These are phyloP conservation scores for Albatrellus sp. DNA, from an alignment of 1,284 basidiomycete species.

Conservation along the genomic window DNA sequence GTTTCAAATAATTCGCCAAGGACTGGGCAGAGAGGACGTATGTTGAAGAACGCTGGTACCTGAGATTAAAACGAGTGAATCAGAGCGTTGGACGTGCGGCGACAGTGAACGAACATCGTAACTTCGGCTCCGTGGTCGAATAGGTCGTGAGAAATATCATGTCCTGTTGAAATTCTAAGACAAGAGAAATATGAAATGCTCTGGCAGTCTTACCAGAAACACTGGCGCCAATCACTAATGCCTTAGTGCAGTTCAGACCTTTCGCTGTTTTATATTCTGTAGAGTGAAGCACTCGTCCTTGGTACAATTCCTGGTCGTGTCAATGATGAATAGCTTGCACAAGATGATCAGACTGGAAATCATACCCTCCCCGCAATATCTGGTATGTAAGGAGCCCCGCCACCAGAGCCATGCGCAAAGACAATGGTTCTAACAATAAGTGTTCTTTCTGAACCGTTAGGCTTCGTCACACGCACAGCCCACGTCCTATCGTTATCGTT, in stretches of 20 bases:
- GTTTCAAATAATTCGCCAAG: conserved; percentile 20
- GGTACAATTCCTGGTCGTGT: conserved; percentile 24
- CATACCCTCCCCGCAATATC: conserved; percentile 28
- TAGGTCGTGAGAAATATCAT: conserved; percentile 33
- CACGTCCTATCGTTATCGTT: conserved; percentile 35
- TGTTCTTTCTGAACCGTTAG: conserved; percentile 27
- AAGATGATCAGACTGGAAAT: background rate
- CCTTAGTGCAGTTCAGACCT: conserved; percentile 30
- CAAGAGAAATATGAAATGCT: background rate
- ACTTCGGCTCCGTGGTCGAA: conserved; percentile 30
- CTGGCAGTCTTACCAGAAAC: conserved; percentile 26
- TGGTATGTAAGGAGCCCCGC: conserved; percentile 35
- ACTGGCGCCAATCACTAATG: conserved; percentile 37
- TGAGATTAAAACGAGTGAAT: conserved; percentile 19
- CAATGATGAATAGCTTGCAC: background rate
- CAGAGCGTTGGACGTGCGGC: background rate
- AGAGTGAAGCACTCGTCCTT: conserved; percentile 32
- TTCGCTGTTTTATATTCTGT: conserved; percentile 23
- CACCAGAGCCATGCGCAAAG: conserved; percentile 49
- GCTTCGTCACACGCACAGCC: conserved; percentile 36
- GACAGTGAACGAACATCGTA: conserved; percentile 6
- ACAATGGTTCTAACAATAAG: conserved; percentile 47
- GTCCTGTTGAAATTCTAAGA: conserved; percentile 13
- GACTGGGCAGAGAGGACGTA: conserved; percentile 44
- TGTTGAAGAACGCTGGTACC: conserved; percentile 45